Conservation (phyloP, 2,329 filamentous ascomycete species). For the Penicillium griseofulvum region DNA sequence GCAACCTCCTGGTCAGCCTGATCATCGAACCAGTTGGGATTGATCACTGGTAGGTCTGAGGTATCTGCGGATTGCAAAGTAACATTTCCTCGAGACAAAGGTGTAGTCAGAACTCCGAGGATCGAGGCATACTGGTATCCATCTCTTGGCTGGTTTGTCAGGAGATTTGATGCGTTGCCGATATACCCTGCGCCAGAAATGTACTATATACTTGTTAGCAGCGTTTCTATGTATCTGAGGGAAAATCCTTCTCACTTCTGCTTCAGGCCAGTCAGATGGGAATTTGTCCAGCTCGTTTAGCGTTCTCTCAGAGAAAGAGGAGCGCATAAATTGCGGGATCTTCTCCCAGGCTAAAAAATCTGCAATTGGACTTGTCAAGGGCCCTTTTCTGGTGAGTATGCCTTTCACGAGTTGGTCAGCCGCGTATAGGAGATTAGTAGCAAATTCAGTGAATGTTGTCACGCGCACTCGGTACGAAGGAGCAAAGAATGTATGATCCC, state of each 20-base stretch:
- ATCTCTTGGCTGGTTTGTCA: slow-evolving; percentile 19
- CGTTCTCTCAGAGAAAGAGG: slow-evolving; percentile 18
- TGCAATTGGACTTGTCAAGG: slow-evolving; percentile 24
- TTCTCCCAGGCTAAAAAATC: slow-evolving; percentile 36
- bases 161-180: slow-evolving; percentile 24
- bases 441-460: slow-evolving; percentile 23
- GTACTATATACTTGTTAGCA: slow-evolving; percentile 14
- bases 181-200: slow-evolving; percentile 26
- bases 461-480: slow-evolving; percentile 29
- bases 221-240: not conserved
- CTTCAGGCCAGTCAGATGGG: slow-evolving; percentile 38
- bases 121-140: slow-evolving; percentile 29
- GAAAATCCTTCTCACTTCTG: slow-evolving; percentile 23
- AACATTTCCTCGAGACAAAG: slow-evolving; percentile 47
- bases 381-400: slow-evolving; percentile 17
- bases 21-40: slow-evolving; percentile 48
- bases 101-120: slow-evolving; percentile 26
- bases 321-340: slow-evolving; percentile 24
- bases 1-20: slow-evolving; percentile 45
- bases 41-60: slow-evolving; percentile 42
- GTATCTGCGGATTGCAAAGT: slow-evolving; percentile 33
- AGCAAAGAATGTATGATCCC: slow-evolving; percentile 34
- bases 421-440: slow-evolving; percentile 15
- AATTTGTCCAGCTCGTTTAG: slow-evolving; percentile 21
- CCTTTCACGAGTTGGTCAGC: slow-evolving; percentile 10